Evolutionary conservation across 805 yeast genomes (phyloP).

Genomic region (Ogataea thermomethanolica): DNA sequence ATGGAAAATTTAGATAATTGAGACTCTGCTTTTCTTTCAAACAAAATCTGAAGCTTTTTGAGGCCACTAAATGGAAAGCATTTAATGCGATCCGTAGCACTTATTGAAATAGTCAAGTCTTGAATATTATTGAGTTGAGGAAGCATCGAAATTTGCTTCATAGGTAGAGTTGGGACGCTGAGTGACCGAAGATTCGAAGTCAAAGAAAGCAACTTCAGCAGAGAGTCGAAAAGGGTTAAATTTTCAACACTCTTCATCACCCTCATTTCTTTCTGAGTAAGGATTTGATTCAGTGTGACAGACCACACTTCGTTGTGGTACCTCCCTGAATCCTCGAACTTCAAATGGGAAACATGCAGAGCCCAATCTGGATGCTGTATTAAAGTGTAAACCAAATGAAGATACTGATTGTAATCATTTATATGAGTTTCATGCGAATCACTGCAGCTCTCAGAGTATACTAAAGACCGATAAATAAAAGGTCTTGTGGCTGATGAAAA

Average conservation of each 20-base stretch:
- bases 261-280: conserved; percentile 2
- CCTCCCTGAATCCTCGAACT: conserved; percentile 15
- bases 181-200: conserved; percentile 18
- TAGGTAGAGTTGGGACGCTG: conserved; percentile 9
- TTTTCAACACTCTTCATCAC: conserved; percentile 1
- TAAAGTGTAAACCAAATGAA: conserved; percentile 19
- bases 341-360: conserved; percentile 10
- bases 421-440: conserved; percentile 4
- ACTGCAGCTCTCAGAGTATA: conserved; percentile 6
- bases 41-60: conserved; percentile 18
- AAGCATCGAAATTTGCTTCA: conserved; percentile 1
- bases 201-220: conserved; percentile 11
- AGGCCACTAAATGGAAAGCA: conserved; percentile 4
- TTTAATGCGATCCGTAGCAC: conserved; percentile 2
- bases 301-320: conserved; percentile 5
- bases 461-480: conserved; percentile 12
- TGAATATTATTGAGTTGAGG: conserved; percentile 1
- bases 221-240: conserved; percentile 14
- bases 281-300: conserved; percentile 1
- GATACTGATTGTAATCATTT: conserved; percentile 12
- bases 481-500: conserved; percentile 3
- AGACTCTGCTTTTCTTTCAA: conserved; percentile 21
- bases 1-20: conserved; percentile 12
- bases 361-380: conserved; percentile 15
- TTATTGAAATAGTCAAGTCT: conserved; percentile 12